phyloP scores from a whole-genome alignment of 2,329 filamentous ascomycete species.

The Teratosphaeria nubilosa region DNA sequence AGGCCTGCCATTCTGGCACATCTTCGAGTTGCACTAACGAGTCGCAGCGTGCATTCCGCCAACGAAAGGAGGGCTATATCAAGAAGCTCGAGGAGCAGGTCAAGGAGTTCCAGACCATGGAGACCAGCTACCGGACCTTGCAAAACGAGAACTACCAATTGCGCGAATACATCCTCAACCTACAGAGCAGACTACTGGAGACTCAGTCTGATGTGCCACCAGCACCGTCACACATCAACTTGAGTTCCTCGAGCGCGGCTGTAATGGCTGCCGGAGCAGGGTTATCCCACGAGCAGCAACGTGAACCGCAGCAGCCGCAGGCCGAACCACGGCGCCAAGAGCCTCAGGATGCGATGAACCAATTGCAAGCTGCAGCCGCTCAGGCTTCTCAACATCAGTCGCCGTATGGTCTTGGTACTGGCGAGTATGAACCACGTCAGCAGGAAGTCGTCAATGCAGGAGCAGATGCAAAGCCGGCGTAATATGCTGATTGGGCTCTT shows the following conservation, averaged over 20 bases:
- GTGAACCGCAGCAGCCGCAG: conserved; percentile 4
- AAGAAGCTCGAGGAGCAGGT: conserved; percentile 95
- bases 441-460: conserved; percentile 2
- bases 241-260: conserved; percentile 31
- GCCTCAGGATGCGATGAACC: conserved; percentile 14
- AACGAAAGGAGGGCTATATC: conserved; percentile 96
- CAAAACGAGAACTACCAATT: conserved; percentile 84
- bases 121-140: conserved; percentile 66
- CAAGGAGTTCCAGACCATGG: conserved; percentile 65
- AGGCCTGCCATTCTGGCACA: conserved; percentile 26
- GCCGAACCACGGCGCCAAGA: neutral
- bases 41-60: conserved; percentile 78
- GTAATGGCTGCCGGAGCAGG: conserved; percentile 4
- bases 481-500: neutral
- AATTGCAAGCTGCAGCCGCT: conserved; percentile 17
- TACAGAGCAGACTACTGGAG: conserved; percentile 80
- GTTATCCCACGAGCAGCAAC: conserved; percentile 7
- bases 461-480: conserved; percentile 2
- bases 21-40: neutral
- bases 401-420: conserved; percentile 17
- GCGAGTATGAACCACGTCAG: conserved; percentile 2
- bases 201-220: conserved; percentile 74
- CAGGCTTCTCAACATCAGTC: conserved; percentile 14
- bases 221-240: conserved; percentile 69
- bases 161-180: conserved; percentile 81